Conservation (phyloP, 352 stramenopile genomes). For the Globisporangium rhizosaccharum region DNA sequence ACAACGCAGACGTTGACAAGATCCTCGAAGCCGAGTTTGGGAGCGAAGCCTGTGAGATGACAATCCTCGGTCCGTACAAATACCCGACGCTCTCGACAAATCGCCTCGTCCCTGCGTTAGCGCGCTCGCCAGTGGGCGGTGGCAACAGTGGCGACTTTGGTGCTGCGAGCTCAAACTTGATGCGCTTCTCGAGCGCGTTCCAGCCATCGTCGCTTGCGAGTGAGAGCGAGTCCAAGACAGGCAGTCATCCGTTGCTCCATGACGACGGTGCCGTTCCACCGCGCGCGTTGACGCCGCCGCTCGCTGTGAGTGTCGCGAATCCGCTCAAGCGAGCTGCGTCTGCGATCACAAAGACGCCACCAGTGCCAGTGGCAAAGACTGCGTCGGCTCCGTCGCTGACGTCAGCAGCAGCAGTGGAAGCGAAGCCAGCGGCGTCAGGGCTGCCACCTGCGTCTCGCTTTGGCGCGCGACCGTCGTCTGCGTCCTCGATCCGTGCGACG, state of each 20-base stretch:
- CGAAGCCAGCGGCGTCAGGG: background rate
- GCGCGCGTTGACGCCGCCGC: constrained; percentile 9
- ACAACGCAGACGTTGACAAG: constrained; percentile 20
- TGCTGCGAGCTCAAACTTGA: background rate
- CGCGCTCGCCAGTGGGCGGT: constrained; percentile 11
- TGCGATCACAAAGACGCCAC: constrained; percentile 25
- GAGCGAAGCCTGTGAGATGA: constrained; percentile 17
- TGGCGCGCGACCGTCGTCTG: constrained; percentile 5
- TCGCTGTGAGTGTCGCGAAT: constrained; percentile 14
- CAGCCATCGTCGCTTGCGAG: background rate
- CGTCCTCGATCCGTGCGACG: constrained; percentile 1
- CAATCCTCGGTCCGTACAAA: constrained; percentile 22
- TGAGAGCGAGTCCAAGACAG: background rate
- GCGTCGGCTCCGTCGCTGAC: constrained; percentile 1
- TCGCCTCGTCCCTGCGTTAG: background rate
- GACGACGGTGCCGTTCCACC: background rate
- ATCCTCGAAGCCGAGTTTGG: constrained; percentile 28
- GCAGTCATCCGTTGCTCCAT: background rate
- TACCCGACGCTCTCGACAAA: constrained; percentile 20
- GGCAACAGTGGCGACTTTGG: constrained; percentile 8
- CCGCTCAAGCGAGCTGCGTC: constrained; percentile 26
- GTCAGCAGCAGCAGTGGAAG: background rate
- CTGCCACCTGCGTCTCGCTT: constrained; percentile 11
- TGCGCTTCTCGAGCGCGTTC: constrained; percentile 3
- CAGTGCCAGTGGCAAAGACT: constrained; percentile 9